Percentiles rank a stretch among this genome's conserved stretches.
These are phyloP conservation scores for Chrysanthemum lavandulifolium DNA, from an alignment of 129 eudicot species.

Conservation along the genomic window DNA sequence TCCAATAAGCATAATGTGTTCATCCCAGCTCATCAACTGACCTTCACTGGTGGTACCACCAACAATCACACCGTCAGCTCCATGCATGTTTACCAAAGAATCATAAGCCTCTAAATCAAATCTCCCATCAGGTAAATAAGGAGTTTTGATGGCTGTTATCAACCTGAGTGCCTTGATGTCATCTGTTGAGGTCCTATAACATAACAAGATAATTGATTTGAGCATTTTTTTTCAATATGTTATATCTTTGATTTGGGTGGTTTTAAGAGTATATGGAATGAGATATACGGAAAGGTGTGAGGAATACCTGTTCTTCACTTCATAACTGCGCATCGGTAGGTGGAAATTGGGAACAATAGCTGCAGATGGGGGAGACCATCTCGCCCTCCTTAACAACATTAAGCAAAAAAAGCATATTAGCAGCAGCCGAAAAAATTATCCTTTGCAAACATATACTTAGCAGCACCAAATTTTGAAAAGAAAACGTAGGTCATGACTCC, in stretches of 20 bases:
- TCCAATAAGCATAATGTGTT: conserved; percentile 72
- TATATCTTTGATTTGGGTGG: too few relatives aligned
- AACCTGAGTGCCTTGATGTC: conserved; percentile 52
- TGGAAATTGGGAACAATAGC: conserved; percentile 61
- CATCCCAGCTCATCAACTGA: conserved; percentile 74
- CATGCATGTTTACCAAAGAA: conserved; percentile 58
- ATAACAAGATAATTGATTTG: background rate
- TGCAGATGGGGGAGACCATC: conserved; percentile 56
- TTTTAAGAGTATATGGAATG: background rate
- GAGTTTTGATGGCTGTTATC: conserved; percentile 67
- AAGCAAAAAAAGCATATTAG: background rate
- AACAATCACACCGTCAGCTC: conserved; percentile 61
- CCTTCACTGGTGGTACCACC: conserved; percentile 79
- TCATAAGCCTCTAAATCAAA: conserved; percentile 71
- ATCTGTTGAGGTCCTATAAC: conserved; percentile 51
- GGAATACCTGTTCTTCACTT: conserved; percentile 70
- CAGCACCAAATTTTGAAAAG: conserved; percentile 5
- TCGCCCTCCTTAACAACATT: conserved; percentile 32
- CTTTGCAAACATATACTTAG: background rate
- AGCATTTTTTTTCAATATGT: background rate
- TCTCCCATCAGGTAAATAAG: conserved; percentile 67
- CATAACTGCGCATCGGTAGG: conserved; percentile 74
- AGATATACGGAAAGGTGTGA: background rate
- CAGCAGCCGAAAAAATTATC: background rate
- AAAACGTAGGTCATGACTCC: too few relatives aligned